Evolutionary conservation across 495 filamentous ascomycete genomes (phyloP), one percentile per base, ranked within the genome.

Genomic region (Penicillium maclennaniae): DNA sequence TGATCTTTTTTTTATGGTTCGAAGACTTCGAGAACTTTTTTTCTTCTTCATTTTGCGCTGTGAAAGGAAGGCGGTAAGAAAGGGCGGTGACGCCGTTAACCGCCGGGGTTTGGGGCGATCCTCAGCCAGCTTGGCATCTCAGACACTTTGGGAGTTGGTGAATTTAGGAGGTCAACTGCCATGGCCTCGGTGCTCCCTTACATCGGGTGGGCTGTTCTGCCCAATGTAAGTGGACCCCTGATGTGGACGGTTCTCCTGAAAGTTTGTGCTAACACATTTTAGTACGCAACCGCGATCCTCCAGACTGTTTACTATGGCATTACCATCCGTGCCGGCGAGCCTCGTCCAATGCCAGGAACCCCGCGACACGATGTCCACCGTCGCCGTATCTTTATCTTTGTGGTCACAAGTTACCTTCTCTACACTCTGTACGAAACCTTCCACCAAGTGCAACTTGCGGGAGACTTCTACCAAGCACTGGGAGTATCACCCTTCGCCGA

Each of bases 401-500:
- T 97, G 57, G 86, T 97, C 16, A 69, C 84, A 37, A 65, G 81
- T 41, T 98, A 97, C 71, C 86, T 98, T 17, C 71, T 88, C 53
- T 97, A 96, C 75, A 97, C 89, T 31, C 84, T 98, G 60, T 96
- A 91, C 73, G 92, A 97, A 72, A 86, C 87, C 49, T 89, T 96
- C 76, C 86, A 87, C 69, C 80, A 87, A 42, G 72, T 97, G 3
- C 86, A 82, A 38, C 74, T 78, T 47, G 72, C 76, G 0, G 83
- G 86, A 20, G 81, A 87, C 74, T 96, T 88, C 73, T 97, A 96
- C 71, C 70, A 80, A 42, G 81, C 81, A 40, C 78, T 98, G 0
- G 81, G 80, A 15, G 76, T 96, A 0, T 78, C 84, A 8, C 77
- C 83, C 26, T 65, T 80, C 51, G 87, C 83, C 20, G 82, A 84